Evolutionary conservation across 2,329 filamentous ascomycete genomes (phyloP).

Genomic region (Lasiodiplodia gonubiensis): DNA sequence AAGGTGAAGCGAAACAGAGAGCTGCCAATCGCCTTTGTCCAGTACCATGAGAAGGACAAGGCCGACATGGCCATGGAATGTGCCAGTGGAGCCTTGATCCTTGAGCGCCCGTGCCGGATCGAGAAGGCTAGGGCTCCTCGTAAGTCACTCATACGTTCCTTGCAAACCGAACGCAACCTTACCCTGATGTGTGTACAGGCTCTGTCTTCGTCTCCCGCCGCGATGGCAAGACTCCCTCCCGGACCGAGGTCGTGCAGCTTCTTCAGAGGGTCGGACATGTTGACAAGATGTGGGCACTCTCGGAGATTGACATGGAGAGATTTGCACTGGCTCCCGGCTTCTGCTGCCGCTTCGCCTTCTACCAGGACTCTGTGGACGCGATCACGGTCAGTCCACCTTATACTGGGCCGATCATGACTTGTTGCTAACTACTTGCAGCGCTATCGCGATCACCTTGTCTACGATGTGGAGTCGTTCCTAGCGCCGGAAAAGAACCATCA

Average conservation of each 20-base stretch:
- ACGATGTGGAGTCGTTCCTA: slow-evolving; percentile 16
- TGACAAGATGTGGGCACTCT: slow-evolving; percentile 21
- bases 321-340: slow-evolving; percentile 8
- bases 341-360: slow-evolving; percentile 14
- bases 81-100: background rate
- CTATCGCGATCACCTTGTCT: background rate
- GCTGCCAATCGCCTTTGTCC: slow-evolving; percentile 23
- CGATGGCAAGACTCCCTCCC: slow-evolving; percentile 6
- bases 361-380: slow-evolving; percentile 20
- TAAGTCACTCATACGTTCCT: background rate
- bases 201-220: slow-evolving; percentile 25
- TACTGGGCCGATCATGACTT: background rate
- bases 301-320: slow-evolving; percentile 8
- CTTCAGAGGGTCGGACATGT: background rate
- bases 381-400: slow-evolving; percentile 1
- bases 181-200: background rate
- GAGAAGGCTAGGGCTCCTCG: slow-evolving; percentile 25
- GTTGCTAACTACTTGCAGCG: slow-evolving; percentile 1
- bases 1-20: slow-evolving; percentile 22
- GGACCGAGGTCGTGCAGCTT: slow-evolving; percentile 4
- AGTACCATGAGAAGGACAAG: background rate
- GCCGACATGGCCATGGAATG: slow-evolving; percentile 8
- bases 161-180: background rate
- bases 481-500: background rate
- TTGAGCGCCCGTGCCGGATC: slow-evolving; percentile 13